Conservation (phyloP, 1,139 yeast species). For the Wickerhamomyces sp. region DNA sequence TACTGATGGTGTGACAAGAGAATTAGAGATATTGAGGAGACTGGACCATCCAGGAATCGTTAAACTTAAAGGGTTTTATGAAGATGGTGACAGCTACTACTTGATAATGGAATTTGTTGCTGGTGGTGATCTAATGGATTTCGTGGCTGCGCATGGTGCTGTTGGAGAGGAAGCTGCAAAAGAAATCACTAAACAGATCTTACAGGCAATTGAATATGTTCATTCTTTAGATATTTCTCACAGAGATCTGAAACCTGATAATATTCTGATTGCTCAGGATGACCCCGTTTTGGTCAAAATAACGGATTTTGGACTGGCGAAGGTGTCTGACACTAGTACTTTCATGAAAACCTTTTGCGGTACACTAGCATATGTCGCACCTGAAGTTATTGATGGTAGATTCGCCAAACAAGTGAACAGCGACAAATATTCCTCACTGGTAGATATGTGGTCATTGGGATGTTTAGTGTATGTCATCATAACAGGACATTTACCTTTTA, state of each 20-base stretch:
- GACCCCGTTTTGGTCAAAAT: slow-evolving; percentile 88
- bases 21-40: slow-evolving; percentile 70
- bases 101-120: slow-evolving; percentile 93
- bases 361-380: slow-evolving; percentile 87
- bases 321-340: slow-evolving; percentile 70
- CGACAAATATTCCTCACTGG: slow-evolving; percentile 72
- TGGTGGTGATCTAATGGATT: slow-evolving; percentile 97
- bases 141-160: slow-evolving; percentile 87
- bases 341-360: slow-evolving; percentile 89
- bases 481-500: slow-evolving; percentile 91
- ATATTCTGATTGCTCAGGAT: slow-evolving; percentile 83
- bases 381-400: slow-evolving; percentile 77
- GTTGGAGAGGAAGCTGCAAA: slow-evolving; percentile 88
- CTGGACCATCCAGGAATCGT: slow-evolving; percentile 85
- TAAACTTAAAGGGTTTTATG: slow-evolving; percentile 74
- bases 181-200: slow-evolving; percentile 78
- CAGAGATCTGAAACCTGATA: slow-evolving; percentile 90
- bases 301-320: slow-evolving; percentile 90
- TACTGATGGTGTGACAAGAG: slow-evolving; percentile 79
- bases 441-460: slow-evolving; percentile 96
- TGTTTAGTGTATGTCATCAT: slow-evolving; percentile 85
- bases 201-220: slow-evolving; percentile 81
- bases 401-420: slow-evolving; percentile 33
- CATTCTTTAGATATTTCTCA: slow-evolving; percentile 89
- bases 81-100: slow-evolving; percentile 75